These are phyloP conservation scores for Alisma plantagoaquatica DNA, from an alignment of 106 monocot genomes.

Conservation along the genomic window DNA sequence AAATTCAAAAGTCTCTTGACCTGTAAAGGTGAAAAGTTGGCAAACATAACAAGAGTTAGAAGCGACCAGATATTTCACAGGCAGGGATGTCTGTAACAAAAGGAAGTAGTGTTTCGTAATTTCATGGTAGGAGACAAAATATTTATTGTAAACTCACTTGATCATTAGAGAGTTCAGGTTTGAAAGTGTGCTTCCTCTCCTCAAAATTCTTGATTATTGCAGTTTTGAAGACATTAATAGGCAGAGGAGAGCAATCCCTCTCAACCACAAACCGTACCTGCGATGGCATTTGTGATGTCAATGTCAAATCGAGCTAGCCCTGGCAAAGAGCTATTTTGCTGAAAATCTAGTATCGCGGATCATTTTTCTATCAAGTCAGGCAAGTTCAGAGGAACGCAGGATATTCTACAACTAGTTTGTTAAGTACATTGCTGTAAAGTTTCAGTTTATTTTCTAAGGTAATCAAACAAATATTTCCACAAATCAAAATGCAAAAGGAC, in stretches of 20 bases:
- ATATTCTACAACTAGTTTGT: too few relatives aligned
- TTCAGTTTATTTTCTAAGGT: too few relatives aligned
- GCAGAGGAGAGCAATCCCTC: conserved; percentile 21
- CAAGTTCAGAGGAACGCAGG: too few relatives aligned
- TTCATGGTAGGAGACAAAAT: background rate
- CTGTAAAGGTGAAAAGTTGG: conserved; percentile 2
- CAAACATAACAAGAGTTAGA: background rate
- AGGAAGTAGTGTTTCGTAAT: background rate
- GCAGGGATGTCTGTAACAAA: background rate
- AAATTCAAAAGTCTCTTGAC: conserved; percentile 8
- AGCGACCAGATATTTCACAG: background rate
- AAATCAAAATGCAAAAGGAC: background rate
- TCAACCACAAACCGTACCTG: conserved; percentile 39
- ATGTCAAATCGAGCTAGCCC: too few relatives aligned
- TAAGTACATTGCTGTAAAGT: too few relatives aligned
- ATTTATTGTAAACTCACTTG: conserved; percentile 18
- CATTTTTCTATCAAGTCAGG: too few relatives aligned
- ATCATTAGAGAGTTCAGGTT: conserved; percentile 15
- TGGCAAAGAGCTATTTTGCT: background rate
- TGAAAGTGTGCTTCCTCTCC: conserved; percentile 15
- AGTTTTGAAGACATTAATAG: conserved; percentile 15
- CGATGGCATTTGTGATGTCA: too few relatives aligned
- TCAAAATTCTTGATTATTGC: conserved; percentile 18
- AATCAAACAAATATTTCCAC: too few relatives aligned
- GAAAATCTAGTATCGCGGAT: too few relatives aligned